Evolutionary conservation across 371 early-diverging fungal species (phyloP).

Genomic region (Actinomucor elegans): DNA sequence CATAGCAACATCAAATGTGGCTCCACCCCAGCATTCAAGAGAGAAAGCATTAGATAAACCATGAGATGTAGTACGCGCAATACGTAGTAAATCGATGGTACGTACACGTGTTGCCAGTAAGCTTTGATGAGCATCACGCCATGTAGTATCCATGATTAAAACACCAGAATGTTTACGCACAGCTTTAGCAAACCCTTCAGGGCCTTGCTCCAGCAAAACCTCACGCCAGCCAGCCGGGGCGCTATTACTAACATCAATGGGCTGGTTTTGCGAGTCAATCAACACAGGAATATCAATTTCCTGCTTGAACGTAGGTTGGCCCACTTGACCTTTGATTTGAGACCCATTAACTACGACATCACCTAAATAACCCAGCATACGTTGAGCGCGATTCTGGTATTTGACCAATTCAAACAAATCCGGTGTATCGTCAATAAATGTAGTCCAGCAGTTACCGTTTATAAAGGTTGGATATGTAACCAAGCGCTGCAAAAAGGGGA

Average conservation of each 20-base stretch:
- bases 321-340: conserved; percentile 86
- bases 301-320: conserved; percentile 59
- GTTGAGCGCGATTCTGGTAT: conserved; percentile 85
- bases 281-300: conserved; percentile 65
- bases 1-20: conserved; percentile 95
- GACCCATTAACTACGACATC: conserved; percentile 93
- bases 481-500: conserved; percentile 87
- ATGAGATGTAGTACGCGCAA: conserved; percentile 87
- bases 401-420: conserved; percentile 76
- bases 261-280: conserved; percentile 36
- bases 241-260: conserved; percentile 55
- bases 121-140: conserved; percentile 96
- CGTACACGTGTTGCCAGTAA: conserved; percentile 93
- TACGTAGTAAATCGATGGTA: conserved; percentile 75
- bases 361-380: conserved; percentile 84
- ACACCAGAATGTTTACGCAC: conserved; percentile 84
- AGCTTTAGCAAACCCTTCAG: conserved; percentile 88
- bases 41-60: conserved; percentile 86
- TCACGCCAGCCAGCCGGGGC: conserved; percentile 86
- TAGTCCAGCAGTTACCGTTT: conserved; percentile 88
- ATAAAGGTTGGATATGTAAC: conserved; percentile 79
- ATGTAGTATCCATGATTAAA: conserved; percentile 91
- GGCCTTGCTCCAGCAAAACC: conserved; percentile 80
- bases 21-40: conserved; percentile 93
- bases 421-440: conserved; percentile 95